These are phyloP conservation scores for Rhinocladiella similis DNA, from an alignment of 2,329 filamentous ascomycete species.

Conservation along the genomic window DNA sequence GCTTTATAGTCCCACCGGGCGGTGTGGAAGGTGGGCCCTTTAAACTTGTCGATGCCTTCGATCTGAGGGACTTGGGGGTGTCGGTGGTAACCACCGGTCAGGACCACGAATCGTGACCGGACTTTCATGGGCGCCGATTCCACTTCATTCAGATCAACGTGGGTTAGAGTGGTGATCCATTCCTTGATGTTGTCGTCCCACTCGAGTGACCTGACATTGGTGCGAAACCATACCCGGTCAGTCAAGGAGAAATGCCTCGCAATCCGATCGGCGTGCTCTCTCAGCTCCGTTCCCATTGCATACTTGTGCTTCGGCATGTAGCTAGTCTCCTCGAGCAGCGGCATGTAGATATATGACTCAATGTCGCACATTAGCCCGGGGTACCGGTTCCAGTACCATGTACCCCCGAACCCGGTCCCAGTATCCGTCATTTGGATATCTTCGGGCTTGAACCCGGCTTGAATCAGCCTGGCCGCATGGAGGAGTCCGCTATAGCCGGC, in stretches of 20 bases:
- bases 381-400: slow-evolving; percentile 50
- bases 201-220: too few species aligned
- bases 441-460: too few species aligned
- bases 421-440: background rate
- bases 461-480: background rate
- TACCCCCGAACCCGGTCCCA: background rate
- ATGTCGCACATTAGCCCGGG: slow-evolving; percentile 56
- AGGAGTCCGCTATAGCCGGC: slow-evolving; percentile 21
- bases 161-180: too few species aligned
- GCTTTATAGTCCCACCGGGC: slow-evolving; percentile 27
- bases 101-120: too few species aligned
- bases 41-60: slow-evolving; percentile 29
- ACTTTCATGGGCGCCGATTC: too few species aligned
- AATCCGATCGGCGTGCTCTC: slow-evolving; percentile 42
- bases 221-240: too few species aligned
- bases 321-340: slow-evolving; percentile 59
- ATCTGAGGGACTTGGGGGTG: slow-evolving; percentile 40
- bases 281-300: slow-evolving; percentile 41
- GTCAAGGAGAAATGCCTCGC: too few species aligned
- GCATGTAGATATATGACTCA: slow-evolving; percentile 60
- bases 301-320: slow-evolving; percentile 57
- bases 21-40: slow-evolving; percentile 32
- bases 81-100: background rate
- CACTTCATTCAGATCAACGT: too few species aligned
- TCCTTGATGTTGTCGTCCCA: too few species aligned